Conservation (phyloP, 2,329 filamentous ascomycete species). For the Raffaelea deltoideospora region DNA sequence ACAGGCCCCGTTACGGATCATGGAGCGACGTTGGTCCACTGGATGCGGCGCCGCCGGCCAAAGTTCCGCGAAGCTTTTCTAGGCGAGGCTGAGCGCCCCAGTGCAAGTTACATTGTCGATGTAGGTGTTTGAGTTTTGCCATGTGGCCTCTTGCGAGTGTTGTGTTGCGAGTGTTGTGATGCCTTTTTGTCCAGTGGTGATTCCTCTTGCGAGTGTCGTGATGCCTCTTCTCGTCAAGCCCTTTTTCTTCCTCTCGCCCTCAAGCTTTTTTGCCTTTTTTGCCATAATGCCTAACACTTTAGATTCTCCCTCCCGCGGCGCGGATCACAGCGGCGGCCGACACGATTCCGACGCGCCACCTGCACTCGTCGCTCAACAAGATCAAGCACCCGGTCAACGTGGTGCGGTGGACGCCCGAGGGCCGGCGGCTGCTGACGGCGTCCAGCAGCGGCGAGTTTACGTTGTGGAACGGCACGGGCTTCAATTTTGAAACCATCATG, state of each 20-base stretch:
- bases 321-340: slow-evolving; percentile 62
- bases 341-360: slow-evolving; percentile 81
- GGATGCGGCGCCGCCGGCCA: slow-evolving; percentile 71
- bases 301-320: slow-evolving; percentile 80
- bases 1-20: slow-evolving; percentile 85
- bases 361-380: slow-evolving; percentile 97
- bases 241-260: too few species aligned
- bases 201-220: too few species aligned
- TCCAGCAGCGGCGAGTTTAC: slow-evolving; percentile 97
- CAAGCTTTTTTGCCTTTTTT: not conserved
- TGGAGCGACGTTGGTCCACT: slow-evolving; percentile 77
- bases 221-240: too few species aligned
- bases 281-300: not conserved
- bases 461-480: slow-evolving; percentile 94
- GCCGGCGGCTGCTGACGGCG: slow-evolving; percentile 76
- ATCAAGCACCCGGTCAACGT: slow-evolving; percentile 96
- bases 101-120: slow-evolving; percentile 78
- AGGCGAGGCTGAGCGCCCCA: slow-evolving; percentile 71
- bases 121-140: slow-evolving; percentile 37
- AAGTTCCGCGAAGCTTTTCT: slow-evolving; percentile 56
- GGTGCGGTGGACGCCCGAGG: slow-evolving; percentile 94
- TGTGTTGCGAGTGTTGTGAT: too few species aligned
- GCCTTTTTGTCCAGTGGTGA: too few species aligned
- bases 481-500: slow-evolving; percentile 99
- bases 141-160: too few species aligned